A percentile compares a stretch with the other conserved stretches of the same genome.
These are phyloP conservation scores for Friedmanniomyces simplex DNA, from an alignment of 495 filamentous ascomycete genomes.

Conservation along the genomic window DNA sequence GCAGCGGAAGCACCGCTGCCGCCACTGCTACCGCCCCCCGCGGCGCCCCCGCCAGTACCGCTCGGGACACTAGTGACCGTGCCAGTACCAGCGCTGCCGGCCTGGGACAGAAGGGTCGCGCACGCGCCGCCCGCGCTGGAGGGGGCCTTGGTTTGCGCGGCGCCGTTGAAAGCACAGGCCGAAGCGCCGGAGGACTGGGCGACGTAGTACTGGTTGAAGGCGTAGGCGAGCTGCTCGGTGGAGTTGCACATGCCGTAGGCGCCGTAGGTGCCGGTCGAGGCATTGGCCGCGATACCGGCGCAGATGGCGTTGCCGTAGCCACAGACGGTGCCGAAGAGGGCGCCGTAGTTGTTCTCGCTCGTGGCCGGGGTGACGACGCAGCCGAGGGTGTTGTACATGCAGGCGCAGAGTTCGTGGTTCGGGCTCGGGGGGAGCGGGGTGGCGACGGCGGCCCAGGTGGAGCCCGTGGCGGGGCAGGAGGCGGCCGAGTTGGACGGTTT, in stretches of 20 bases:
- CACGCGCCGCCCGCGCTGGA: constrained; percentile 44
- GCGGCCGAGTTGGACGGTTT: constrained; percentile 64
- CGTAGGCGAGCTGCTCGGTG: constrained; percentile 68
- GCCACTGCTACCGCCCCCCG: constrained; percentile 34
- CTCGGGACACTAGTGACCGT: constrained; percentile 48
- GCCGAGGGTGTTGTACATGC: constrained; percentile 61
- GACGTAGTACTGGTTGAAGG: constrained; percentile 68
- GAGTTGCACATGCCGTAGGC: constrained; percentile 81
- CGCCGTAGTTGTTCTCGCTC: constrained; percentile 42
- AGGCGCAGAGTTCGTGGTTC: constrained; percentile 62
- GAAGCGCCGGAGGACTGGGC: constrained; percentile 41
- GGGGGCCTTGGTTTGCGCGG: constrained; percentile 39
- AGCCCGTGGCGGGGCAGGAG: constrained; percentile 56
- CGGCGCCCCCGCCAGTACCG: constrained; percentile 27
- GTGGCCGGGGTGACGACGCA: constrained; percentile 54
- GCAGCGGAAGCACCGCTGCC: constrained; percentile 2
- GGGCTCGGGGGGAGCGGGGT: constrained; percentile 68
- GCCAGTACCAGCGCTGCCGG: constrained; percentile 53
- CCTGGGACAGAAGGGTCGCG: constrained; percentile 45
- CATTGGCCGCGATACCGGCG: constrained; percentile 60
- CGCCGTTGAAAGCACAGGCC: constrained; percentile 71
- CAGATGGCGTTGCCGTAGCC: constrained; percentile 47
- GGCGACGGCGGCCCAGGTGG: constrained; percentile 55
- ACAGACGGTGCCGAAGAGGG: constrained; percentile 69
- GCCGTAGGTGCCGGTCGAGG: constrained; percentile 65